Evolutionary conservation across 805 yeast genomes (phyloP).

Genomic region (Kregervanrija pseudodelftensis): DNA sequence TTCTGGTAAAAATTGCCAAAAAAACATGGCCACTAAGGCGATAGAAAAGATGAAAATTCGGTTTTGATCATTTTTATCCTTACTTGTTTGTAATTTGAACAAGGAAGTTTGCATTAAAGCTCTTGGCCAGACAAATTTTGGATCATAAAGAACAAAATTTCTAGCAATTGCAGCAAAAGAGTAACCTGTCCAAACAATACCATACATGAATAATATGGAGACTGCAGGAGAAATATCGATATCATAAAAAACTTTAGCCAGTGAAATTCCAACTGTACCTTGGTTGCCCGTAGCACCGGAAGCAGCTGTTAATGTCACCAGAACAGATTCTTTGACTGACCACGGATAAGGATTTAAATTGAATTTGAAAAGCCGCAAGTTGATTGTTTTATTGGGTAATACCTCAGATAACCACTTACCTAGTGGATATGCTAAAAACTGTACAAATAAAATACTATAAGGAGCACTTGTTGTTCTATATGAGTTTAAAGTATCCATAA

Average conservation of each 20-base stretch:
- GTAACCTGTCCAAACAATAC: constrained; percentile 46
- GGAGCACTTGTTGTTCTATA: constrained; percentile 34
- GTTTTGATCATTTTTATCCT: constrained; percentile 15
- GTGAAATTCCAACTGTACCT: constrained; percentile 40
- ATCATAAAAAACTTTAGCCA: constrained; percentile 39
- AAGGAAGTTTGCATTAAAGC: constrained; percentile 46
- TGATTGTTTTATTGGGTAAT: constrained; percentile 30
- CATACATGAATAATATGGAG: constrained; percentile 41
- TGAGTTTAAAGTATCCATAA: constrained; percentile 32
- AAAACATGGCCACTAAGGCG: constrained; percentile 29
- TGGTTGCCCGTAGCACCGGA: constrained; percentile 46
- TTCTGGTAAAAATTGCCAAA: constrained; percentile 47
- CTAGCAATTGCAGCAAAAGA: constrained; percentile 47
- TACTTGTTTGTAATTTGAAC: constrained; percentile 24
- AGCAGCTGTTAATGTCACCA: constrained; percentile 46
- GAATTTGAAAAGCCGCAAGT: constrained; percentile 18
- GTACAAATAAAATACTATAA: constrained; percentile 45
- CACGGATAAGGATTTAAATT: constrained; percentile 48
- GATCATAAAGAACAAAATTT: constrained; percentile 38
- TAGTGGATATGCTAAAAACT: constrained; percentile 39
- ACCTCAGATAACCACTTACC: constrained; percentile 38
- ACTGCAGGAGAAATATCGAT: constrained; percentile 29
- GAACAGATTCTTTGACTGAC: constrained; percentile 46
- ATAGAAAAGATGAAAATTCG: constrained; percentile 24
- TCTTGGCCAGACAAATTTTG: constrained; percentile 43